phyloP scores from a whole-genome alignment of 345 rosid species.

The Gossypium australe region DNA sequence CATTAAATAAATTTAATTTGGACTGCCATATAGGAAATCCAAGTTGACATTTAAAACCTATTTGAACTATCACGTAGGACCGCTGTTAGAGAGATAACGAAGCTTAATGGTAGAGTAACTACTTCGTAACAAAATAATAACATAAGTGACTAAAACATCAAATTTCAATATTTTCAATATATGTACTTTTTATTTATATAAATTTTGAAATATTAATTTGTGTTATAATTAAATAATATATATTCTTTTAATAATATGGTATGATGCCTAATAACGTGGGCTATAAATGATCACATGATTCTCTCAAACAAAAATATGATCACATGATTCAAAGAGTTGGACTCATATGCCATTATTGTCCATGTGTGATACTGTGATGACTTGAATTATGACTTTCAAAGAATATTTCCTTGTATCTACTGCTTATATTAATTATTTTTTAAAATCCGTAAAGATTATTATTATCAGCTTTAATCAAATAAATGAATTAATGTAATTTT shows the following conservation, averaged over 20 bases:
- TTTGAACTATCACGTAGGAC: fast-evolving
- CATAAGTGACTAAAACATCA: too few relatives aligned
- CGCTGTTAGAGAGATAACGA: too few relatives aligned
- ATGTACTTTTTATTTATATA: background rate
- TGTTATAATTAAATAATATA: background rate
- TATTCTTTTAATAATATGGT: background rate
- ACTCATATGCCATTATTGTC: background rate
- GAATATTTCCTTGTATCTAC: background rate
- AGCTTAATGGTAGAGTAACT: too few relatives aligned
- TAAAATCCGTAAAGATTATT: background rate
- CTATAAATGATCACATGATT: background rate
- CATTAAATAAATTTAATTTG: too few relatives aligned
- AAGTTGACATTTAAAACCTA: too few relatives aligned
- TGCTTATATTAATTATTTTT: background rate
- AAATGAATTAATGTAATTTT: too few relatives aligned
- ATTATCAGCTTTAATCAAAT: too few relatives aligned
- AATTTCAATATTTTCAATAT: too few relatives aligned
- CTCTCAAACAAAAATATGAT: background rate
- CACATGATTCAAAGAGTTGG: background rate
- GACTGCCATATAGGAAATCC: fast-evolving
- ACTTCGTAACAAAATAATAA: too few relatives aligned
- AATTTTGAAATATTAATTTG: background rate
- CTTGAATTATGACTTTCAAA: background rate
- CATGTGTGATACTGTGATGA: slow-evolving; percentile 1
- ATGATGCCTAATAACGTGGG: background rate